Evolutionary conservation across 1,284 basidiomycete genomes (phyloP).

Genomic region (Volvariella surrecta): DNA sequence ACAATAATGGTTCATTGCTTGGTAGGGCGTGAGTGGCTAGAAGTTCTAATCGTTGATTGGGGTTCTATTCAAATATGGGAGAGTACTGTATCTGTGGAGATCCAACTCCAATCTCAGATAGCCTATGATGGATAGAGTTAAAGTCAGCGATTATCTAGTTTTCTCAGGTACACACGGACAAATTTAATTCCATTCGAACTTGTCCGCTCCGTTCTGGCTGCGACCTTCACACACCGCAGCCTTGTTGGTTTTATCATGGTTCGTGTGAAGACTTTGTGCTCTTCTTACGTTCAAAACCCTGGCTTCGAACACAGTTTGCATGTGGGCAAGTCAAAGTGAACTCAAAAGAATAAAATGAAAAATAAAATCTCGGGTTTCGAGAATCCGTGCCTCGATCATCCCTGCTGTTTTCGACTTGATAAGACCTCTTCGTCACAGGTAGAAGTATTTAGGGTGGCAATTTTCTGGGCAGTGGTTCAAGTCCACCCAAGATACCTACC

Average conservation of each 20-base stretch:
- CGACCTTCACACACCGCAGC: conserved; percentile 14
- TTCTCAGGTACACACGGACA: conserved; percentile 25
- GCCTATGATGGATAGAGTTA: conserved; percentile 24
- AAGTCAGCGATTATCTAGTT: conserved; percentile 24
- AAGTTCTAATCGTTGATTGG: conserved; percentile 14
- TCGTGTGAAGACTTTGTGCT: conserved; percentile 21
- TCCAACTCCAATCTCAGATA: conserved; percentile 26
- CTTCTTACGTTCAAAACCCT: conserved; percentile 33
- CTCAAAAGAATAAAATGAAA: conserved; percentile 33
- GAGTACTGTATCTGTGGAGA: conserved; percentile 22
- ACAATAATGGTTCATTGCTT: too few relatives aligned
- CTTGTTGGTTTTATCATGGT: neutral
- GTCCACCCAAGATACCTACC: conserved; percentile 11
- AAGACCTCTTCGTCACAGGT: neutral
- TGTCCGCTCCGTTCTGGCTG: conserved; percentile 31
- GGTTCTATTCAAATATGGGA: conserved; percentile 20
- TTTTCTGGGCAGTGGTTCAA: conserved; percentile 5
- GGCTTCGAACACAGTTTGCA: conserved; percentile 25
- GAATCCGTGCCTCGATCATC: conserved; percentile 28
- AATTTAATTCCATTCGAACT: conserved; percentile 21
- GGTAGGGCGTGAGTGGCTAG: neutral
- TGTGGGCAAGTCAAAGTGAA: conserved; percentile 31
- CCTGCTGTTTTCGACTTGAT: conserved; percentile 17
- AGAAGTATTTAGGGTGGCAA: conserved; percentile 13
- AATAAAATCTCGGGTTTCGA: conserved; percentile 28